phyloP scores from a whole-genome alignment of 352 stramenopile species.

The Globisporangium radiosum region DNA sequence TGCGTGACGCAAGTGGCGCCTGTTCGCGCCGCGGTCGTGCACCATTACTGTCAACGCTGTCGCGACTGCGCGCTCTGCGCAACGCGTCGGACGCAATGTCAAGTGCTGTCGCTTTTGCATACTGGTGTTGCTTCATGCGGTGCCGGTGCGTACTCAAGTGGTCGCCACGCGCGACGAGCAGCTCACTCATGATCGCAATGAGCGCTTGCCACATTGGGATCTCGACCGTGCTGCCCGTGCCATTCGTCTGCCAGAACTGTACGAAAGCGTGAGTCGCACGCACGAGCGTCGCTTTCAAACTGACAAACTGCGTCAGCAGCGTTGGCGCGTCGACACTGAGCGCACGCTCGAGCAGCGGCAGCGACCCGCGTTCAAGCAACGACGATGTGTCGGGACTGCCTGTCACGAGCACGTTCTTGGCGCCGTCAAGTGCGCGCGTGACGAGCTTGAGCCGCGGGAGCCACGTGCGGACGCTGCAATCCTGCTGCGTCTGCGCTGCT shows the following conservation, averaged over 20 bases:
- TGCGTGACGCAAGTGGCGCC: conserved; percentile 40
- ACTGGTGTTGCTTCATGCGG: conserved; percentile 46
- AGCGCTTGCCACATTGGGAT: conserved; percentile 48
- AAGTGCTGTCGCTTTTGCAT: conserved; percentile 37
- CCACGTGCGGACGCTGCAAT: conserved; percentile 43
- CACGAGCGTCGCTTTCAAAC: conserved; percentile 40
- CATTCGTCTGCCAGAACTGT: conserved; percentile 43
- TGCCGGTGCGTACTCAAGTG: conserved; percentile 30
- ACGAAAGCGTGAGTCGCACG: conserved; percentile 28
- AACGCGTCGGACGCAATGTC: conserved; percentile 48
- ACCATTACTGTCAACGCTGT: not conserved
- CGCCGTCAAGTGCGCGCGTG: conserved; percentile 32
- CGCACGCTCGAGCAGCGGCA: conserved; percentile 29
- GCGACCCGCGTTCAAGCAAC: conserved; percentile 18
- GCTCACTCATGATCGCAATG: conserved; percentile 36
- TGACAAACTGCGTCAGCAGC: conserved; percentile 26
- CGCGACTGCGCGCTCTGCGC: conserved; percentile 18
- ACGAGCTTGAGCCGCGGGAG: conserved; percentile 38
- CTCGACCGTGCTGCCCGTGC: conserved; percentile 38
- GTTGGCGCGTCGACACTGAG: conserved; percentile 19
- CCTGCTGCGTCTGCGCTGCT: conserved; percentile 14
- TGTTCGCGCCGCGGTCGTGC: conserved; percentile 11
- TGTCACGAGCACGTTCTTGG: conserved; percentile 41
- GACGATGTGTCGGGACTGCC: conserved; percentile 9
- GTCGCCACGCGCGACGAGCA: conserved; percentile 52